Evolutionary conservation across 2,329 filamentous ascomycete genomes (phyloP), one percentile per base, ranked within the genome.

Genomic region (Blastomyces parvus): DNA sequence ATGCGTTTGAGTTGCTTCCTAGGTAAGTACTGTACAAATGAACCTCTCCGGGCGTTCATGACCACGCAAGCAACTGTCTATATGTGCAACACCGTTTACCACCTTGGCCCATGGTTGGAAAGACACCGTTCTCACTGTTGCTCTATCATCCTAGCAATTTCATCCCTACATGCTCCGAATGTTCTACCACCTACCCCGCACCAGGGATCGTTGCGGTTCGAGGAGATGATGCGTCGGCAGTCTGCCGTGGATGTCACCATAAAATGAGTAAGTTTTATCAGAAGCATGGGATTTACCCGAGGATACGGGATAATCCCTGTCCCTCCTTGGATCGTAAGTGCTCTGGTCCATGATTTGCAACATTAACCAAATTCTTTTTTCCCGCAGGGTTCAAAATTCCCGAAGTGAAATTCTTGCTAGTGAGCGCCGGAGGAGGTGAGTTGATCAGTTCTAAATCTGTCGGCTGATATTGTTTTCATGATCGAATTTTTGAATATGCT

Each of bases 161-260:
- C 76, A 77, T 89, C 38, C 90, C 90, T 19, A 92, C 88, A 0
- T 95, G 90, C 73, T 82, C 84, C 0, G 82, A 84, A 70, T 95
- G 90, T 76, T 94, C 90, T 38, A 88, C 86, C 0, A 70, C 84
- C 0, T 84, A 86, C 66, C 82, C 83, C 3, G 72, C 74, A 9
- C 81, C 82, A 22, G 89, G 88, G 0, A 81, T 94, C 42, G 81
- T 87, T 19, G 86, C 88, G 4, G 88, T 93, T 6, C 82, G 88
- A 33, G 89, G 89, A 56, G 89, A 93, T 64, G 84, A 84, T 22
- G 83, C 85, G 27, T 86, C 86, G 70, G 89, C 90, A 64, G 83
- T 90, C 46, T 95, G 90, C 76, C 85, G 90, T 59, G 84, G 88
- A 69, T 95, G 90, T 73, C 90, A 94, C 78, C 81, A 82, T 61